phyloP scores from a whole-genome alignment of 441 rosid species.

The Metrosideros polymorpha region DNA sequence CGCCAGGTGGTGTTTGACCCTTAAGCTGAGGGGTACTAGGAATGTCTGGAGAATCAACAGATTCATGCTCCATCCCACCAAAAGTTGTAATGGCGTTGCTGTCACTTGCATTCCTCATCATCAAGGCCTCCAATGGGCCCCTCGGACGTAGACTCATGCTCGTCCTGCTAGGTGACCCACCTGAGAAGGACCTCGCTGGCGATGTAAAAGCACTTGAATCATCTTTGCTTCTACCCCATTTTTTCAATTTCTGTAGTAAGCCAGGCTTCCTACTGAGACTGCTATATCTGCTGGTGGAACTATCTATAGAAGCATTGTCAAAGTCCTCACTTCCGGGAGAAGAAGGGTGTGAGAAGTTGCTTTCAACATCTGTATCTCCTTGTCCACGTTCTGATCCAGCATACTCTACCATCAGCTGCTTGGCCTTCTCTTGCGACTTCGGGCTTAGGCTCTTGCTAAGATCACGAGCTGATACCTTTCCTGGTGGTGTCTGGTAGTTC shows the following conservation, averaged over 20 bases:
- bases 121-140: constrained; percentile 84
- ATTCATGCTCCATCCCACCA: constrained; percentile 58
- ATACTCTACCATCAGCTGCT: constrained; percentile 74
- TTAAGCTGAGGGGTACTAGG: constrained; percentile 43
- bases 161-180: constrained; percentile 64
- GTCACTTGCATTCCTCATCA: constrained; percentile 84
- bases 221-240: constrained; percentile 85
- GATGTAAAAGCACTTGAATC: constrained; percentile 62
- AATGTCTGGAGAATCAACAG: constrained; percentile 50
- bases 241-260: constrained; percentile 76
- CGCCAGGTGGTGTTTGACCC: constrained; percentile 44
- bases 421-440: constrained; percentile 82
- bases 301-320: constrained; percentile 77
- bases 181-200: constrained; percentile 68
- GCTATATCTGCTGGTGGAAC: constrained; percentile 64
- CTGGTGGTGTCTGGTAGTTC: constrained; percentile 79
- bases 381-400: constrained; percentile 98
- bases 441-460: constrained; percentile 82
- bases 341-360: constrained; percentile 83
- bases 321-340: constrained; percentile 93
- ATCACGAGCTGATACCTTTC: constrained; percentile 86
- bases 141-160: constrained; percentile 52
- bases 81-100: constrained; percentile 72
- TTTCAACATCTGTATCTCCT: constrained; percentile 84
- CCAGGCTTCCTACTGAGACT: constrained; percentile 64